Evolutionary conservation across 169 alveolate genomes (phyloP), one percentile per base, ranked within the genome.

Genomic region (Cyclospora cayetanensis): DNA sequence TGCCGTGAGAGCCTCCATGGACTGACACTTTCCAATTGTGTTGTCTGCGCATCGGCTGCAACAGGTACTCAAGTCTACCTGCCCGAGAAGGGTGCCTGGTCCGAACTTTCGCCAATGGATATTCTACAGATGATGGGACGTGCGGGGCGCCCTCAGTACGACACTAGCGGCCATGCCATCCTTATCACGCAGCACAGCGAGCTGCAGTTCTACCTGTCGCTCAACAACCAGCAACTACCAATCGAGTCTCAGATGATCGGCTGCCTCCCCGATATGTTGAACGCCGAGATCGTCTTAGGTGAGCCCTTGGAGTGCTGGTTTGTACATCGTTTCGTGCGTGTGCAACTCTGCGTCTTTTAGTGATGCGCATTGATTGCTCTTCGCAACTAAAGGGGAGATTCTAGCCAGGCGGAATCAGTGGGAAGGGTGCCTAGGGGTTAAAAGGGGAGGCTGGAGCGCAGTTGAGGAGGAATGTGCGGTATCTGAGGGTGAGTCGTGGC

Each of bases 81-180:
- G 65, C 99, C 99, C 22, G 99, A 98, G 92, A 95, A 97, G 93
- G 99, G 99, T 15, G 96, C 97, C 85, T 98, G 99, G 99, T 96
- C 97, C 22, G 99, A 99, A 94, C 94, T 99, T 77, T 96, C 99
- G 29, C 99, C 99, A n/a, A 95, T 98, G 97, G 99, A 99, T 95
- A 97, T 99, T 83, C 94, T 98, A 84, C 99, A 99, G 95, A 99
- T 99, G 99, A 97, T 99, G 95, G 99, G 99, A 9, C 96, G 99
- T 84, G 99, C 99, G 1, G 99, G 99, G 4, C 96, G 99, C 68
- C 99, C 99, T 0, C 99, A 98, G 91, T 99, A 96, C 95, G 99
- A 99, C 97, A 98, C 96, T 55, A 95, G 95, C 35, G 99, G 99
- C 29, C 99, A 98, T 93, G 99, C 99, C 70, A 98, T 99, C 80